Percentiles rank a stretch among this genome's conserved stretches.
These are phyloP conservation scores for Pueraria montana DNA, from an alignment of 306 rosid species.

Conservation along the genomic window DNA sequence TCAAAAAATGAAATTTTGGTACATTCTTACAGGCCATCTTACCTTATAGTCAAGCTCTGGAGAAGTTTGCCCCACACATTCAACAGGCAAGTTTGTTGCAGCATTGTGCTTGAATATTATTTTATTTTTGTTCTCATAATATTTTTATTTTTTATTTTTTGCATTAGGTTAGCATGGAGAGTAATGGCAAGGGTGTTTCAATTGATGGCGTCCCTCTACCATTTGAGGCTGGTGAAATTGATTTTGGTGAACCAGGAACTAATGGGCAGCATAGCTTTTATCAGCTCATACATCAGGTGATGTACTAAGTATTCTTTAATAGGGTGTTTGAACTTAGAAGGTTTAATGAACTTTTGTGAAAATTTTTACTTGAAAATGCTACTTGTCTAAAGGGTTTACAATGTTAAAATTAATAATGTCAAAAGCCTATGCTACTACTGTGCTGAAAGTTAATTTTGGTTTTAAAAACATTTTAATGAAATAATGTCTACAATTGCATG, in stretches of 20 bases:
- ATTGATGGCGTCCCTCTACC: conserved; percentile 90
- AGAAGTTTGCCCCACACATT: conserved; percentile 94
- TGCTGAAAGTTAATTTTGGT: conserved; percentile 5
- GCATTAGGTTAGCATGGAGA: conserved; percentile 97
- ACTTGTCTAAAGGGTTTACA: neutral
- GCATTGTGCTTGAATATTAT: conserved; percentile 36
- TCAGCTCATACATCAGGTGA: conserved; percentile 99
- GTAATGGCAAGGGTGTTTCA: conserved; percentile 97
- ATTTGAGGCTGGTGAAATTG: conserved; percentile 96
- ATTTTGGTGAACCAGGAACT: conserved; percentile 99
- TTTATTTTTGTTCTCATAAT: conserved; percentile 22
- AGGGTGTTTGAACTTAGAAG: neutral
- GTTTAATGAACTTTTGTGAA: neutral
- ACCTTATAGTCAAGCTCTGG: conserved; percentile 93
- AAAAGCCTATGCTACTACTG: neutral
- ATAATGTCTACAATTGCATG: conserved; percentile 7
- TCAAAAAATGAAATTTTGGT: conserved; percentile 32
- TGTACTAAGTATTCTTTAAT: neutral
- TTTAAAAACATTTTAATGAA: neutral
- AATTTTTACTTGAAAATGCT: neutral
- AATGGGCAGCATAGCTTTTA: conserved; percentile 99
- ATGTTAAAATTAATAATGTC: neutral
- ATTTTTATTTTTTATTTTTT: neutral
- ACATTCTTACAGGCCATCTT: conserved; percentile 74
- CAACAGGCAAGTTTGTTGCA: conserved; percentile 72